These are phyloP conservation scores for Toxicodendron radicans DNA, from an alignment of 345 rosid genomes.

Conservation along the genomic window DNA sequence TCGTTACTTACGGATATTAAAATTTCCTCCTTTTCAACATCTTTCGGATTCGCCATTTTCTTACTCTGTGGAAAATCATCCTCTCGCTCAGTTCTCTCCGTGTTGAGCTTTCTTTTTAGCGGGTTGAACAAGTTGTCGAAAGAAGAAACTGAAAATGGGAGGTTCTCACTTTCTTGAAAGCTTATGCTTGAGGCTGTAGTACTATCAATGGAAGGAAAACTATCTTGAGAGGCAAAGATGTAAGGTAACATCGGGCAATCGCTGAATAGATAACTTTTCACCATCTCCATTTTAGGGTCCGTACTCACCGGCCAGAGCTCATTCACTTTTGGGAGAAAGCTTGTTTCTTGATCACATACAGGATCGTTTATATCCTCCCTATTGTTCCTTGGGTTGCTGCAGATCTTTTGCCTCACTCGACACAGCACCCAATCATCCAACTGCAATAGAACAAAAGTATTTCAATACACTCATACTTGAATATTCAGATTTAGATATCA, in stretches of 20 bases:
- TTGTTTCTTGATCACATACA: slow-evolving; percentile 19
- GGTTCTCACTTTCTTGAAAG: slow-evolving; percentile 25
- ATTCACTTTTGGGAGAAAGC: slow-evolving; percentile 19
- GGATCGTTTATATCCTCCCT: slow-evolving; percentile 29
- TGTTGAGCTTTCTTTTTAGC: slow-evolving; percentile 28
- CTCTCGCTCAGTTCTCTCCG: slow-evolving; percentile 12
- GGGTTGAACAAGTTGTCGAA: slow-evolving; percentile 23
- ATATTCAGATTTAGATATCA: background rate
- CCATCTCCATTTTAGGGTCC: slow-evolving; percentile 24
- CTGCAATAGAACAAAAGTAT: slow-evolving; percentile 23
- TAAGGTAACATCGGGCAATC: slow-evolving; percentile 42
- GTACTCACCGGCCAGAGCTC: slow-evolving; percentile 17
- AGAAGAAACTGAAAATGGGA: slow-evolving; percentile 23
- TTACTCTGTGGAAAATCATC: slow-evolving; percentile 21
- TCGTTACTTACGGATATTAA: slow-evolving; percentile 18
- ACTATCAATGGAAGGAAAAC: slow-evolving; percentile 14
- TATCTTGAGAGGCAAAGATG: slow-evolving; percentile 36
- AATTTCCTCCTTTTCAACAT: slow-evolving; percentile 9
- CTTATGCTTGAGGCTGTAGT: slow-evolving; percentile 25
- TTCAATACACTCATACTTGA: too few relatives aligned
- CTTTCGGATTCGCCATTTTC: slow-evolving; percentile 16
- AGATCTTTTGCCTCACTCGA: slow-evolving; percentile 39
- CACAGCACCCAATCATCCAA: slow-evolving; percentile 66
- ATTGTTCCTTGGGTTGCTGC: slow-evolving; percentile 22
- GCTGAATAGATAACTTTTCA: slow-evolving; percentile 24